phyloP scores from a whole-genome alignment of 257 asterid genomes.

The Lycium ferocissimum region DNA sequence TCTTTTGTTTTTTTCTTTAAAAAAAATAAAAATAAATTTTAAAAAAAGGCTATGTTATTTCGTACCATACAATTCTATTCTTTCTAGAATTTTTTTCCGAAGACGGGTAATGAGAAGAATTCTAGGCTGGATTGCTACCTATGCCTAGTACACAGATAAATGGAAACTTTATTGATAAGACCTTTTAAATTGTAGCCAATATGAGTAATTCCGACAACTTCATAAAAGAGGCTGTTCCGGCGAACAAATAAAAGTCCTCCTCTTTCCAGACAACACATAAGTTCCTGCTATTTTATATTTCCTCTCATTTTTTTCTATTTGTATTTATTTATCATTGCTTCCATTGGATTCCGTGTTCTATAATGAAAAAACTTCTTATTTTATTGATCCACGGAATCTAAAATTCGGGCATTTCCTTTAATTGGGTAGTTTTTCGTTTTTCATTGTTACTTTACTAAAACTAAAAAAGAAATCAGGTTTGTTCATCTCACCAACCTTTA shows the following conservation, averaged over 20 bases:
- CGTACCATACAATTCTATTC: background rate
- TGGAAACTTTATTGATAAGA: background rate
- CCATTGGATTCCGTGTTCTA: background rate
- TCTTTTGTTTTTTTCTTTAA: background rate
- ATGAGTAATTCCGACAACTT: conserved; percentile 20
- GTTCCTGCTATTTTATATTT: background rate
- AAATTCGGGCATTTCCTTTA: no score
- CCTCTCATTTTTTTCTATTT: background rate
- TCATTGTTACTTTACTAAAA: no score
- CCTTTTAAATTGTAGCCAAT: conserved; percentile 8
- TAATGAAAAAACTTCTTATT: background rate
- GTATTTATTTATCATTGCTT: background rate
- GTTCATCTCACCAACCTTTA: no score
- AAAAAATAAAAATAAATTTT: no score
- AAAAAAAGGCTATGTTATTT: background rate
- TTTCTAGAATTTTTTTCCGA: background rate
- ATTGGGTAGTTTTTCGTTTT: no score
- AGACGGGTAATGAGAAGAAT: conserved; percentile 2
- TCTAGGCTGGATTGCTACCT: conserved; percentile 3
- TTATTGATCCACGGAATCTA: background rate
- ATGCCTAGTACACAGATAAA: background rate
- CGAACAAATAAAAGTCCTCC: background rate
- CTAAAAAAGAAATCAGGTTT: no score
- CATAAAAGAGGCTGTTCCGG: background rate
- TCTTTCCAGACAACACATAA: background rate